Evolutionary conservation across 345 rosid species (phyloP).

Genomic region (Passiflora organensis): DNA sequence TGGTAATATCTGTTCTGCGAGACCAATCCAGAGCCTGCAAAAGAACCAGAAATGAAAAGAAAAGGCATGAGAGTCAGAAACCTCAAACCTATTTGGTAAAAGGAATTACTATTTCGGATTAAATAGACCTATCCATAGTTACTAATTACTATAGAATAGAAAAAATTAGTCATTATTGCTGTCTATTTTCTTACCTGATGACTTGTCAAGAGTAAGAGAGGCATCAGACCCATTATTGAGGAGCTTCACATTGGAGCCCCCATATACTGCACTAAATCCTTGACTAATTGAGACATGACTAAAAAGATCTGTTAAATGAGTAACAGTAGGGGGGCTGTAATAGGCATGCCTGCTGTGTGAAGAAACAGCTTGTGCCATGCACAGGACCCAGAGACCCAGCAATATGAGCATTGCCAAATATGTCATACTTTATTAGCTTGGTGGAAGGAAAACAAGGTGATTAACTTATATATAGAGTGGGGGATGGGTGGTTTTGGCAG

Average conservation of each 20-base stretch:
- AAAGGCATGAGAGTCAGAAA: too few species aligned
- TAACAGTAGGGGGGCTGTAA: constrained; percentile 50
- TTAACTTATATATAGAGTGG: constrained; percentile 12
- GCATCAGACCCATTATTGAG: constrained; percentile 53
- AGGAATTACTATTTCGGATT: too few species aligned
- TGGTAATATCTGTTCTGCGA: constrained; percentile 47
- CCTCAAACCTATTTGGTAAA: too few species aligned
- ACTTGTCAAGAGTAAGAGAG: constrained; percentile 61
- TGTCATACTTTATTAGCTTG: constrained; percentile 6
- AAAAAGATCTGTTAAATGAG: constrained; percentile 60
- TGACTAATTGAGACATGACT: constrained; percentile 40
- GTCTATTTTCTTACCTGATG: constrained; percentile 47
- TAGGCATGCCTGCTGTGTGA: constrained; percentile 48
- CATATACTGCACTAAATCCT: constrained; percentile 43
- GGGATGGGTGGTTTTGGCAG: background rate
- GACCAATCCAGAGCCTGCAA: constrained; percentile 69
- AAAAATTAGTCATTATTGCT: too few species aligned
- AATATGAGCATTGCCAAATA: constrained; percentile 14
- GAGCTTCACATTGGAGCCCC: constrained; percentile 47
- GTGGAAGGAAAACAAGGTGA: background rate
- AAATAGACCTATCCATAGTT: too few species aligned
- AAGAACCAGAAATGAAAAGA: constrained; percentile 1
- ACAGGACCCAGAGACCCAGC: constrained; percentile 29
- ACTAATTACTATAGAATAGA: too few species aligned
- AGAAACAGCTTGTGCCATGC: constrained; percentile 38